Base-by-base conservation (phyloP, 768 basidiomycete species). In the Termitomyces sp. region DNA sequence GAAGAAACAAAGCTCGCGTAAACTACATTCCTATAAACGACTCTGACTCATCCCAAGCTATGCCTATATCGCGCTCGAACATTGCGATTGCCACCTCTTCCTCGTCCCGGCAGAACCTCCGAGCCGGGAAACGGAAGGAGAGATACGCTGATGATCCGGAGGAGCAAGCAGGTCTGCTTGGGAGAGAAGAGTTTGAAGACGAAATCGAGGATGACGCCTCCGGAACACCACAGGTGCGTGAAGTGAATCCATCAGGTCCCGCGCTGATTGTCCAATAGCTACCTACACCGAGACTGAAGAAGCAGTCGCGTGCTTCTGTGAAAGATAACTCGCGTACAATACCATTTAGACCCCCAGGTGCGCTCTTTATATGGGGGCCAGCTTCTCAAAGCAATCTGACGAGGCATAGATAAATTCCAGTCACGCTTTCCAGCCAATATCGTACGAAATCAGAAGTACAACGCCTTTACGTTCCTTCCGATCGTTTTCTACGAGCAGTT, bases 401-500 rank as follows among this genome's bases (percentile, higher is more conserved):
- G 1, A 25, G 10, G 7, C 17, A 14, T 69, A 90, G 90, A 89
- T 17, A 92, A 90, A 71, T 64, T 86, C 12, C 89, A 86, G 63
- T 79, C 78, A 32, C 78, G 77, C 61, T 92, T 83, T 61, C 87
- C 96, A 17, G 82, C 95, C 31, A 99, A 99, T 73, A 87, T 89
- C 47, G 92, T 97, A 55, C 87, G 92, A 64, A 99, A 99, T 66
- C 96, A 98, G 73, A 99, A 99, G 77, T 98, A 98, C 80, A 96
- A 95, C 69, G 79, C 90, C 53, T 83, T 92, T 75, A 94, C 92
- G n/a, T 99, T 99, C 78, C 82, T 99, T 10, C 97, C 97, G 3
- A 83, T 98, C 62, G 95, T 98, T 44, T 85, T 98, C 70, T 98
- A 98, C 71, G 95, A 98, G 71, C 96, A 98, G 70, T 99, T 98